phyloP scores from a whole-genome alignment of 306 rosid genomes.

The Crotalaria pallida region DNA sequence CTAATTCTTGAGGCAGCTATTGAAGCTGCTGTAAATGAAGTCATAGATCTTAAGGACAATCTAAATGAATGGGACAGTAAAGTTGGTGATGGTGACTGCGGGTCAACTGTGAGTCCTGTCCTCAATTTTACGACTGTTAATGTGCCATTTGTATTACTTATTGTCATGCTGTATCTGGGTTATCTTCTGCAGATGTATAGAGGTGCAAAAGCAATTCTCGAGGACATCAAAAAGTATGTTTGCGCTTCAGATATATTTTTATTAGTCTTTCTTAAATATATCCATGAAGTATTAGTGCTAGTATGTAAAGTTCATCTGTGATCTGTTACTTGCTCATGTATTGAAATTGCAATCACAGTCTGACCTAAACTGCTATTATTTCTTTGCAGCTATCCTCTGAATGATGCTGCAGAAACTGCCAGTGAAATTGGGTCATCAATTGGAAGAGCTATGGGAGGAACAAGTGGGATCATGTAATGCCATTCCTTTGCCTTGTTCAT shows the following conservation, averaged over 20 bases:
- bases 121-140: constrained; percentile 16
- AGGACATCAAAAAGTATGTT: constrained; percentile 70
- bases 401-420: constrained; percentile 84
- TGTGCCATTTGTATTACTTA: constrained; percentile 14
- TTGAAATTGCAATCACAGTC: constrained; percentile 22
- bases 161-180: constrained; percentile 8
- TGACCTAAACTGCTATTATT: constrained; percentile 24
- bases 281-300: neutral
- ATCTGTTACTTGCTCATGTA: neutral
- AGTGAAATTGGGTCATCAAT: constrained; percentile 77
- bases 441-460: constrained; percentile 90
- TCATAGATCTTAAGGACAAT: constrained; percentile 46
- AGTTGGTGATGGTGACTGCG: constrained; percentile 99
- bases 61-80: constrained; percentile 93
- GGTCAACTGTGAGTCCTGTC: constrained; percentile 70
- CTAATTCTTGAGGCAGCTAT: constrained; percentile 66
- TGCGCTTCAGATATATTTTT: constrained; percentile 13
- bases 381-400: constrained; percentile 79
- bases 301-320: neutral
- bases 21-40: constrained; percentile 79
- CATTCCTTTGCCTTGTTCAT: constrained; percentile 17
- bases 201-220: constrained; percentile 81
- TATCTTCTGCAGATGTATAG: constrained; percentile 58
- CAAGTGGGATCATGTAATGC: constrained; percentile 86
- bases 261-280: neutral